Percentiles rank a stretch among this genome's conserved stretches.
Conservation (phyloP, 192 early-diverging fungal species). For the Piromyces sp. region DNA sequence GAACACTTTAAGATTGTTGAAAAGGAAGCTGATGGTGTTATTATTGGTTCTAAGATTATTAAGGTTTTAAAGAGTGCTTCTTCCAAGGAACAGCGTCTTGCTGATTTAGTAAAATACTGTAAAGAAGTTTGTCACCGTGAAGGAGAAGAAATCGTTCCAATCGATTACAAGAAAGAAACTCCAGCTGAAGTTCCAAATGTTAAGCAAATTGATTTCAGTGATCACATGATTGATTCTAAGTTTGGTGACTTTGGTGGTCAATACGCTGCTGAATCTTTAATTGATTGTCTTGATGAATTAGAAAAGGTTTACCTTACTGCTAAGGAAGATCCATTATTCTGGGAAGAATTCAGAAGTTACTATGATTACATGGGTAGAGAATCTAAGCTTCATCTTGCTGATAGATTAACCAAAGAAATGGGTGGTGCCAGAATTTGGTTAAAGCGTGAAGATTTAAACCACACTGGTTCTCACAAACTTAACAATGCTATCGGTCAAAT, state of each 20-base stretch:
- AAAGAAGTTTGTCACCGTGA: constrained; percentile 29
- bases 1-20: constrained; percentile 81
- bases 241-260: constrained; percentile 94
- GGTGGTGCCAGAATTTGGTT: constrained; percentile 89
- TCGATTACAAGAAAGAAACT: constrained; percentile 7
- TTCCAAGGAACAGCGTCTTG: constrained; percentile 17
- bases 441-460: constrained; percentile 96
- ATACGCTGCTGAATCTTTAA: constrained; percentile 93
- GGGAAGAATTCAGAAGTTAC: constrained; percentile 73
- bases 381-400: constrained; percentile 72
- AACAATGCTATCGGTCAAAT: constrained; percentile 96
- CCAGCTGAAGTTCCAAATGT: neutral
- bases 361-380: constrained; percentile 87
- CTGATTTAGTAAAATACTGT: constrained; percentile 28
- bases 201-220: constrained; percentile 2
- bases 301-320: constrained; percentile 40
- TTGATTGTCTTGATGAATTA: constrained; percentile 82
- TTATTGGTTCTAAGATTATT: constrained; percentile 86
- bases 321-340: constrained; percentile 73
- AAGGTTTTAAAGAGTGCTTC: constrained; percentile 47
- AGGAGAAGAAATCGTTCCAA: constrained; percentile 1
- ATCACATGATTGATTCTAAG: constrained; percentile 46
- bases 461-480: constrained; percentile 98
- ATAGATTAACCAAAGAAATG: constrained; percentile 54
- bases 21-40: constrained; percentile 78